Base-by-base conservation (phyloP, 805 yeast species). In the Candida insectorum region DNA sequence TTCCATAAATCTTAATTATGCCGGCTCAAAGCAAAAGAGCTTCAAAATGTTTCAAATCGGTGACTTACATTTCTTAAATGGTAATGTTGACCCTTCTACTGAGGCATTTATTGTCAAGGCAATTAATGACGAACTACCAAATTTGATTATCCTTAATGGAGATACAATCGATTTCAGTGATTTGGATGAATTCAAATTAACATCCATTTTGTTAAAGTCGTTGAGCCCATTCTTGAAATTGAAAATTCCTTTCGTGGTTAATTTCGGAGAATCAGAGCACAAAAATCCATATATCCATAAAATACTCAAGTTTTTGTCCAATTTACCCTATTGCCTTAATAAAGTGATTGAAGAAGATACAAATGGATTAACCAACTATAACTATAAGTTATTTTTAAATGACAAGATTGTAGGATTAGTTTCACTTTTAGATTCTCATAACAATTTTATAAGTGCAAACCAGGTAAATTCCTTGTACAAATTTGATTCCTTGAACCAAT, bases 61-160 rank as follows among this genome's bases (percentile, higher is more conserved):
- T 22, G 72, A 66, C 41, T 45, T 65, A 34, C 72, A 65, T 41
- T 58, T 61, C 37, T 36, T 31, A 11, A 45, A 45, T 15, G 33
- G 43, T 18, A 9, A 32, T 17, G 51, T 61, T 33, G 51, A 55
- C 28, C 46, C 51, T 13, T 45, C 45, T 26, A 62, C 71, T 1
- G 39, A 58, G 25, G 40, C 50, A 16, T 65, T 65, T 39, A 36
- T 66, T 8, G 44, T 48, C 14, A 25, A 43, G 4, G 41, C 62
- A 3, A 39, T 63, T 13, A 34, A 35, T 2, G 33, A 34, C 6
- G 71, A 65, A 38, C 41, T 35, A 4, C 61, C 66, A 9, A 57
- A 63, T 33, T 45, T 58, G 31, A 51, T 66, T 8, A 52, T 66
- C n/a, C 52, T 66, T 34, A 60, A 65, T 8, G 72, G 72, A 2